Evolutionary conservation across 1,284 basidiomycete genomes (phyloP), one percentile per base, ranked within the genome.

Genomic region (Pterula multifida): DNA sequence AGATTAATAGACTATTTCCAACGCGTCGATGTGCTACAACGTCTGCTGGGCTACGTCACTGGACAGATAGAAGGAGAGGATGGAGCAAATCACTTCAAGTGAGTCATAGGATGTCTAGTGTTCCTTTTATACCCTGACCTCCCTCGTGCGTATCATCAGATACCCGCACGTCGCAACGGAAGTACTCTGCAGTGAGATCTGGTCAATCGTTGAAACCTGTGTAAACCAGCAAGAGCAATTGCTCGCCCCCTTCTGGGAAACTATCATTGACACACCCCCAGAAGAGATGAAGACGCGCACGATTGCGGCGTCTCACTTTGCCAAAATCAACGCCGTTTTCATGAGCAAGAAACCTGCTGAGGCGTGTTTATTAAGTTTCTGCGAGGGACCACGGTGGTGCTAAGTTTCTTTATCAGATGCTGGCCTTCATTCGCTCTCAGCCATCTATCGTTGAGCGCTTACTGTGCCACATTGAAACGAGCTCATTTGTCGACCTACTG

Each of bases 131-230:
- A 3, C 11, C 35, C 47, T 42, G 25, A 48, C n/a, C n/a, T n/a
- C n/a, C n/a, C n/a, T n/a, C n/a, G n/a, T 9, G 39, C 4, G 9
- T 17, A 23, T 47, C 19, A 9, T 36, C 32, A 95, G 93, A 67
- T 98, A 94, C 65, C 93, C 95, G 0, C 90, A 91, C 61, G 80
- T 96, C 26, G 88, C 92, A 15, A 93, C 94, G 15, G 96, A 99
- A 66, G 92, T 98, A 25, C 76, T 99, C 28, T 94, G 92, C 65
- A 89, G 87, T 67, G 94, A 97, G 60, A 84, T 96, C 65, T 96
- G 92, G 85, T 88, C 86, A 19, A 89, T 98, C 58, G 83, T 92
- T 47, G 90, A 95, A 63, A 89, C 89, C 2, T 88, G 94, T 60
- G 75, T 96, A 59, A 78, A 76, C 57, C 74, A 88, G 60, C 72